Base-by-base conservation (phyloP, 768 basidiomycete species). In the Sistotremastrum suecicum region DNA sequence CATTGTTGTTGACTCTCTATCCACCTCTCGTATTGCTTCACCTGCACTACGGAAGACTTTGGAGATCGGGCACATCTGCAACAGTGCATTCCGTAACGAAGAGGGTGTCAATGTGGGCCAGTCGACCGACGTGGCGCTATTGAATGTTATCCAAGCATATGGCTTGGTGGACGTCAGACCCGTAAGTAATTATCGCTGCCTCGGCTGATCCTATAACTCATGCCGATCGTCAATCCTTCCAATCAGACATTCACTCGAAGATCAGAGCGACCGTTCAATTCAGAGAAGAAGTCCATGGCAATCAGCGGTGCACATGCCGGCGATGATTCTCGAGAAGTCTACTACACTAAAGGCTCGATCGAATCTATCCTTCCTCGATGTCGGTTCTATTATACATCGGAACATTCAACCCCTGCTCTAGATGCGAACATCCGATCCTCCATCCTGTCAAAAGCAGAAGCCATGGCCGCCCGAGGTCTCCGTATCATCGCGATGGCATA, bases 401-500 rank as follows among this genome's bases (percentile, higher is more conserved):
- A 94, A 51, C 82, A 78, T n/a, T 88, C 90, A 4, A 87, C 88
- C 0, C 89, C 89, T 0, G 66, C 66, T 0, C 71, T 97, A 34
- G 89, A 94, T 57, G 57, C 70, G 7, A 71, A 71, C 45, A 83
- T 79, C 7, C 72, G 78, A 33, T 72, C 65, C 48, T 72, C 79
- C 44, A 83, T 98, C 55, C 60, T 77, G 20, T 63, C 69, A 28
- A 81, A 82, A 47, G 90, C 91, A 2, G 74, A 77, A 50, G 65
- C 70, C 32, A 74, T 83, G 3, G 83, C 89, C 0, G 66, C 76
- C 3, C 72, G 79, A 33, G 90, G 90, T 2, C 68, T 95, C 28
- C 77, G 94, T 7, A 80, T 95, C 35, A 76, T 97, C 37, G 89
- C 87, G 3, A 84, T 97, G 79, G 94, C 90, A 0, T 94, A 83